Evolutionary conservation across 108 stramenopile genomes (phyloP).

Genomic region (Discostella pseudostelligera): DNA sequence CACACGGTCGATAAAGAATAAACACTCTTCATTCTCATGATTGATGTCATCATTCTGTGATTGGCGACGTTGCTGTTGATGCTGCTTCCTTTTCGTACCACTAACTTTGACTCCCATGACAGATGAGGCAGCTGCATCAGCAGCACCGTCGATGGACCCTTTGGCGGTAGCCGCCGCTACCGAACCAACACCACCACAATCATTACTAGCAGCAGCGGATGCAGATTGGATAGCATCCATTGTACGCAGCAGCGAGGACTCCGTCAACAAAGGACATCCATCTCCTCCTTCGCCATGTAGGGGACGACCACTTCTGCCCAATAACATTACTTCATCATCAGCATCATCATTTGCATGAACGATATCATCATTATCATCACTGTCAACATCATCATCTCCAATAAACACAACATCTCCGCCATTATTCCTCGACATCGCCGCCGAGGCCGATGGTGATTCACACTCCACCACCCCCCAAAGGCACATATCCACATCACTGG

Average conservation of each 20-base stretch:
- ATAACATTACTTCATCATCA: neutral
- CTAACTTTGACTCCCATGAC: neutral
- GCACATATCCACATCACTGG: constrained; percentile 72
- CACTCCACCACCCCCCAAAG: constrained; percentile 70
- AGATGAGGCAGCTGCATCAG: neutral
- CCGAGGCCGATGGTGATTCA: neutral
- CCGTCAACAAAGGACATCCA: constrained; percentile 39
- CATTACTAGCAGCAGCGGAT: neutral
- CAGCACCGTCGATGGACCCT: too few species aligned
- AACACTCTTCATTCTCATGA: constrained; percentile 14
- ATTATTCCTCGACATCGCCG: neutral
- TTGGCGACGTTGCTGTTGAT: neutral
- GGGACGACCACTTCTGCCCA: constrained; percentile 8
- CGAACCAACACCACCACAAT: too few species aligned
- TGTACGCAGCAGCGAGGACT: constrained; percentile 41
- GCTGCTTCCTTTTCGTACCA: neutral
- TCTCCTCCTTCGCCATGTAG: neutral
- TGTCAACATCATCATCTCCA: constrained; percentile 21
- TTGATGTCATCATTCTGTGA: constrained; percentile 10
- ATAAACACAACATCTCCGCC: constrained; percentile 13
- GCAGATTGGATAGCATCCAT: constrained; percentile 46
- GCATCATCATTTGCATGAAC: constrained; percentile 7
- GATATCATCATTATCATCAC: constrained; percentile 4
- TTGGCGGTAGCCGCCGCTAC: too few species aligned
- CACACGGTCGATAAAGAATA: constrained; percentile 75